Conservation (phyloP, 116 monocot genomes). For the Phalaenopsis hybrid region DNA sequence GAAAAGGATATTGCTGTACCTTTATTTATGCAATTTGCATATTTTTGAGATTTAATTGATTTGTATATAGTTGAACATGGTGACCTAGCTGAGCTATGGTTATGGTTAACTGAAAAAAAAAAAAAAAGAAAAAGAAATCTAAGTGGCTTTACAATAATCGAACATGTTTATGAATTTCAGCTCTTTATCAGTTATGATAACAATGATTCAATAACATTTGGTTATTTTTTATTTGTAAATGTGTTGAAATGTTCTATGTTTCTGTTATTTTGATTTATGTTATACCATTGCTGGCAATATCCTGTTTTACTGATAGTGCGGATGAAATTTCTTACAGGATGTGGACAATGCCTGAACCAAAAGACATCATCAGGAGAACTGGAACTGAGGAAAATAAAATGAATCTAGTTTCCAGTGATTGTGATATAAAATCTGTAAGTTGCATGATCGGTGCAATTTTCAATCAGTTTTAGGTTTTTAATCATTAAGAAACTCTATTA, state of each 20-base stretch:
- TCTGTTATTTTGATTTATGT: neutral
- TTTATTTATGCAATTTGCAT: too few species aligned
- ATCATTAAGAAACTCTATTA: neutral
- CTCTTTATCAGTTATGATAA: neutral
- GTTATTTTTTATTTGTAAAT: neutral
- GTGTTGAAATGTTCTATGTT: neutral
- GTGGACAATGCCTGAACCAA: slow-evolving; percentile 60
- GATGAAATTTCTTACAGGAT: slow-evolving; percentile 25
- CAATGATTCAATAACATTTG: neutral
- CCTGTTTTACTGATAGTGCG: neutral
- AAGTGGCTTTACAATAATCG: neutral
- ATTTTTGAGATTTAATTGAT: neutral
- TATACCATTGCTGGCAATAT: neutral
- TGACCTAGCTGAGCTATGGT: neutral
- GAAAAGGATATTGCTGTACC: too few species aligned
- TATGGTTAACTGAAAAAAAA: neutral
- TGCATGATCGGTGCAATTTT: neutral
- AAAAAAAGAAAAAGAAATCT: neutral
- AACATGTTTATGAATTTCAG: neutral
- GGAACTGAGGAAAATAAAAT: slow-evolving; percentile 32
- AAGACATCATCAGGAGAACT: slow-evolving; percentile 31
- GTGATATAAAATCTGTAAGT: slow-evolving; percentile 35
- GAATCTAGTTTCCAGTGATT: slow-evolving; percentile 38
- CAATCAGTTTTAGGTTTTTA: neutral
- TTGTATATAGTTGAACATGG: neutral